A percentile compares a stretch with the other conserved stretches of the same genome.
Conservation (phyloP, 1,284 basidiomycete species). For the Rhodotorula glutinis region DNA sequence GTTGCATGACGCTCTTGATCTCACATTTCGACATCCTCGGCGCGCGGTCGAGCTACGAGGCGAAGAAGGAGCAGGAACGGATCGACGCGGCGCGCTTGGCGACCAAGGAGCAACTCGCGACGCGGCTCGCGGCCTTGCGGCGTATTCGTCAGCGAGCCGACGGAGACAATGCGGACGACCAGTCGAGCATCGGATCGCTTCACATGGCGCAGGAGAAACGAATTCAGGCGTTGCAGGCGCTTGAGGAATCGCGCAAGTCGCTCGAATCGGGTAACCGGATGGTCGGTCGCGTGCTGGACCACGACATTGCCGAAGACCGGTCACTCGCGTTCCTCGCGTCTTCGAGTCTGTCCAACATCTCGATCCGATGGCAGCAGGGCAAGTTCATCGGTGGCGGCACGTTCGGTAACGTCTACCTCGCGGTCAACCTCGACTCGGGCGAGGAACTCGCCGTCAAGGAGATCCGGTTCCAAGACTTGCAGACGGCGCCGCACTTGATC, state of each 20-base stretch:
- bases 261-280: constrained; percentile 67
- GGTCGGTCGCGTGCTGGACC: constrained; percentile 83
- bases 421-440: constrained; percentile 94
- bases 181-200: constrained; percentile 31
- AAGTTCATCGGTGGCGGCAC: constrained; percentile 96
- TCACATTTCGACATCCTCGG: constrained; percentile 97
- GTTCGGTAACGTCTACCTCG: constrained; percentile 96
- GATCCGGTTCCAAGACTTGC: constrained; percentile 90
- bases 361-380: constrained; percentile 97
- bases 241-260: constrained; percentile 63
- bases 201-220: constrained; percentile 36
- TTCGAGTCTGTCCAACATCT: constrained; percentile 81
- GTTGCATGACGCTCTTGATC: constrained; percentile 93
- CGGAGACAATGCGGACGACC: constrained; percentile 16
- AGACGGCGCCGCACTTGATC: constrained; percentile 61
- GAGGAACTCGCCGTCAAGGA: constrained; percentile 99
- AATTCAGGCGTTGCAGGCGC: constrained; percentile 40
- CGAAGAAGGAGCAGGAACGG: constrained; percentile 81
- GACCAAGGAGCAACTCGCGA: constrained; percentile 53
- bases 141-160: constrained; percentile 51
- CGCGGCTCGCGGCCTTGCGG: constrained; percentile 35
- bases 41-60: constrained; percentile 80
- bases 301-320: constrained; percentile 84
- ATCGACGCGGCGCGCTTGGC: constrained; percentile 58
- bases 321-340: constrained; percentile 81